Conservation (phyloP, 345 rosid genomes). For the Nephelium lappaceum region DNA sequence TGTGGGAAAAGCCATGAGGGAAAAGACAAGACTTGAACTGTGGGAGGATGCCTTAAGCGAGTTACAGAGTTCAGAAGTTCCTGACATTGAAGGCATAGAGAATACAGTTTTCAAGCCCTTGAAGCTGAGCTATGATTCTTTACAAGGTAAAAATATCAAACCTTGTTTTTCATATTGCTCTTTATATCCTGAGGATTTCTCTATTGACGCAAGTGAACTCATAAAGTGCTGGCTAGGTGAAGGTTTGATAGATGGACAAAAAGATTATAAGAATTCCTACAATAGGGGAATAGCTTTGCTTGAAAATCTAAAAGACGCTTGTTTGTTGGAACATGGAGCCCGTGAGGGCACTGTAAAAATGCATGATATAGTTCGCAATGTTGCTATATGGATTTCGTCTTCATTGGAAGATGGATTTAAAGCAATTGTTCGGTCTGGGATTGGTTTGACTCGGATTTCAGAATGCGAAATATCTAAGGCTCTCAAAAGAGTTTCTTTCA, state of each 20-base stretch:
- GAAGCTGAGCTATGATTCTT: constrained; percentile 31
- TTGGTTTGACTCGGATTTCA: constrained; percentile 27
- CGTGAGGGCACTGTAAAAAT: constrained; percentile 40
- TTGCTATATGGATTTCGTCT: constrained; percentile 44
- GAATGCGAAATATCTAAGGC: constrained; percentile 21
- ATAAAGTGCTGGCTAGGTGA: constrained; percentile 41
- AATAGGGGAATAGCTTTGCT: constrained; percentile 27
- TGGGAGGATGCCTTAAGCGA: constrained; percentile 35
- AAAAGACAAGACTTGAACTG: constrained; percentile 16
- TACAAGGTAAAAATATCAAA: no score
- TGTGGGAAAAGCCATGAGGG: constrained; percentile 17
- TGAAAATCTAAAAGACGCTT: constrained; percentile 43
- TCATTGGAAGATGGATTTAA: constrained; percentile 24
- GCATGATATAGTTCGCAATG: constrained; percentile 53
- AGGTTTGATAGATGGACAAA: constrained; percentile 28
- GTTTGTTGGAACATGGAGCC: constrained; percentile 45
- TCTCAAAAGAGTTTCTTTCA: constrained; percentile 42
- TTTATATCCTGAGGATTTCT: constrained; percentile 34
- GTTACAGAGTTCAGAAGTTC: constrained; percentile 20
- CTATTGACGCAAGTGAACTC: constrained; percentile 33
- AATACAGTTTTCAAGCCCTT: constrained; percentile 29
- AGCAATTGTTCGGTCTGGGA: constrained; percentile 37
- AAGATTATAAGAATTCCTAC: constrained; percentile 26
- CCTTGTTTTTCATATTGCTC: constrained; percentile 37
- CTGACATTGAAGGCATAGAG: constrained; percentile 25